Evolutionary conservation across 352 stramenopile species (phyloP).

Genomic region (Phytophthora boehmeriae): DNA sequence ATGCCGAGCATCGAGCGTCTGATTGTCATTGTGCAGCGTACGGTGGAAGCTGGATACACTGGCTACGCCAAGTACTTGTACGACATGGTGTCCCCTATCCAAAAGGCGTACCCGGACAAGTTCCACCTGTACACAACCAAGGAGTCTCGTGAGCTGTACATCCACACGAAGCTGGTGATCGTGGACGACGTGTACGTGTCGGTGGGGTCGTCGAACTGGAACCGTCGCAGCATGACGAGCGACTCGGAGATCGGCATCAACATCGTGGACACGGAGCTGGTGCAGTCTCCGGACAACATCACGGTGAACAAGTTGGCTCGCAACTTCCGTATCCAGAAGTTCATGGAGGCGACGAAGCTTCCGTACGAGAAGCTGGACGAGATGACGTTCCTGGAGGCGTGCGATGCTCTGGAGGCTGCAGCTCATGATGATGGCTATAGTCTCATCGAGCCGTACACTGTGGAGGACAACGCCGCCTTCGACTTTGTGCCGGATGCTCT

Average conservation of each 20-base stretch:
- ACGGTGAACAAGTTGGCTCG: conserved; percentile 46
- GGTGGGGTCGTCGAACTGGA: conserved; percentile 92
- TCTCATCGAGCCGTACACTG: conserved; percentile 44
- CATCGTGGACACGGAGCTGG: conserved; percentile 52
- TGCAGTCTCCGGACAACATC: conserved; percentile 43
- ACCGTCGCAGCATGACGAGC: conserved; percentile 85
- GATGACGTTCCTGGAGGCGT: conserved; percentile 40
- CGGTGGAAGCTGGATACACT: conserved; percentile 36
- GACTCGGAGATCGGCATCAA: conserved; percentile 69
- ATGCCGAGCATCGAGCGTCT: conserved; percentile 53
- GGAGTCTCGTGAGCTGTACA: conserved; percentile 57
- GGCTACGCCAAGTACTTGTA: conserved; percentile 74
- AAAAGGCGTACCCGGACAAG: conserved; percentile 55
- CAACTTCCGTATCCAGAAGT: conserved; percentile 60
- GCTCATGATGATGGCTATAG: conserved; percentile 30
- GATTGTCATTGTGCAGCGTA: conserved; percentile 60
- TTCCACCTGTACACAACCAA: conserved; percentile 68
- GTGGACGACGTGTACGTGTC: conserved; percentile 88
- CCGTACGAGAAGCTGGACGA: conserved; percentile 39
- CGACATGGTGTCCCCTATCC: conserved; percentile 62
- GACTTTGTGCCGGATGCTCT: conserved; percentile 40
- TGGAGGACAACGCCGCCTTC: conserved; percentile 38
- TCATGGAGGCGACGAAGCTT: conserved; percentile 51
- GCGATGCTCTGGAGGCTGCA: conserved; percentile 30
- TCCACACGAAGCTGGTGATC: conserved; percentile 82